phyloP scores from a whole-genome alignment of 2,329 filamentous ascomycete genomes.

The Macrophomina tecta region DNA sequence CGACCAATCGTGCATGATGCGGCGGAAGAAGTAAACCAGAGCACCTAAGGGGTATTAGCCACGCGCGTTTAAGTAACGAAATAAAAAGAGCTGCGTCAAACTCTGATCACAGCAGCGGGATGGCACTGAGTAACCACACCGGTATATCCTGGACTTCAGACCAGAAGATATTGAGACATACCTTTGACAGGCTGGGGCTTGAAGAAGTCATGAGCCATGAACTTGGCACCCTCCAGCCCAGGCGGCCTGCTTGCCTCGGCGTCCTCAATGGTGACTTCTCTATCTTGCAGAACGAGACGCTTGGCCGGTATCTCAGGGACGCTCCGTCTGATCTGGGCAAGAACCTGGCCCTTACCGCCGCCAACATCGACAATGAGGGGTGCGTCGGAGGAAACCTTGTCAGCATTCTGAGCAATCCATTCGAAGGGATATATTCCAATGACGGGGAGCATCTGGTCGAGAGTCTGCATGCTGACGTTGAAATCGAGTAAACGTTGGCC shows the following conservation, averaged over 20 bases:
- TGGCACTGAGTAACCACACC: too few relatives aligned
- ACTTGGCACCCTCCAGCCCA: slow-evolving; percentile 38
- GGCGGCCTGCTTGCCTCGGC: slow-evolving; percentile 29
- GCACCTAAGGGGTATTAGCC: background rate
- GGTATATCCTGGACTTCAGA: background rate
- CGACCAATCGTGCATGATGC: slow-evolving; percentile 44
- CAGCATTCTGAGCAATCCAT: slow-evolving; percentile 16
- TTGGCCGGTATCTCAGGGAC: slow-evolving; percentile 41
- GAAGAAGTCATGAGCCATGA: slow-evolving; percentile 39
- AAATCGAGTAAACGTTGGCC: slow-evolving; percentile 4
- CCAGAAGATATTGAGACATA: background rate
- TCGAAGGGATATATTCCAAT: slow-evolving; percentile 18
- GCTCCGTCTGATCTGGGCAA: slow-evolving; percentile 39
- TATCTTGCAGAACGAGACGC: slow-evolving; percentile 51
- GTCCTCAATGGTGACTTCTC: slow-evolving; percentile 38
- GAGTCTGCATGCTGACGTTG: slow-evolving; percentile 22
- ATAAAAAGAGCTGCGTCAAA: background rate
- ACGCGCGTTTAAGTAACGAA: background rate
- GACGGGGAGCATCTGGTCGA: slow-evolving; percentile 13
- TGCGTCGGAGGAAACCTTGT: slow-evolving; percentile 2
- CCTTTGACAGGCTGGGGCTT: slow-evolving; percentile 39
- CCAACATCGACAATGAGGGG: slow-evolving; percentile 51
- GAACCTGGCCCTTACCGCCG: slow-evolving; percentile 50
- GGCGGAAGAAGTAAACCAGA: slow-evolving; percentile 36
- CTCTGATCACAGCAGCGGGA: too few relatives aligned